These are phyloP conservation scores for Clarireedia homoeocarpa DNA, from an alignment of 2,329 filamentous ascomycete genomes.

Conservation along the genomic window DNA sequence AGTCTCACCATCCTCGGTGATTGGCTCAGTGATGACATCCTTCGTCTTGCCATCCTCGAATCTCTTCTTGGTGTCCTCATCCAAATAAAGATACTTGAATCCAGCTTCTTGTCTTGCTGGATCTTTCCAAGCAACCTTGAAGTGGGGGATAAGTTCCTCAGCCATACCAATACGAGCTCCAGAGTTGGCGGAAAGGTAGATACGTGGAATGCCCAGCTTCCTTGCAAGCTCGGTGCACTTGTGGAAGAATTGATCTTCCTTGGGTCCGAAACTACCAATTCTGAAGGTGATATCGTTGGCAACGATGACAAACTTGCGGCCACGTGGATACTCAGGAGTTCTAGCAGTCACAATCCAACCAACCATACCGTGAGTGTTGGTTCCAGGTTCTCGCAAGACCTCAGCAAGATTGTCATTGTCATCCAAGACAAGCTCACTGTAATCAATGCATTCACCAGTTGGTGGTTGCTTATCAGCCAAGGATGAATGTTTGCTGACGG, in stretches of 20 bases:
- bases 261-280: constrained; percentile 94
- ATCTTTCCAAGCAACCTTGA: constrained; percentile 96
- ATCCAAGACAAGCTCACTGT: constrained; percentile 89
- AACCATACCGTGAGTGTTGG: constrained; percentile 96
- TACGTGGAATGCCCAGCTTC: constrained; percentile 88
- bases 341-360: constrained; percentile 93
- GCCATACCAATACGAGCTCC: constrained; percentile 95
- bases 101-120: constrained; percentile 70
- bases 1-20: constrained; percentile 80
- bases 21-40: constrained; percentile 79
- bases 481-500: constrained; percentile 63
- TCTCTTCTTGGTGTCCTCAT: constrained; percentile 74
- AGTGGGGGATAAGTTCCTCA: constrained; percentile 93
- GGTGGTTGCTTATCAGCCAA: constrained; percentile 76
- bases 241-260: constrained; percentile 97
- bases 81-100: constrained; percentile 96
- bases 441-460: constrained; percentile 85
- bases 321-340: constrained; percentile 90
- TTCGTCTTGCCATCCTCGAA: constrained; percentile 72
- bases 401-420: constrained; percentile 88
- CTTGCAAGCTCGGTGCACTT: constrained; percentile 96
- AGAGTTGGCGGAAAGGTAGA: constrained; percentile 98
- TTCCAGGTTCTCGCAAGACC: constrained; percentile 89
- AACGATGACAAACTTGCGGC: constrained; percentile 88
- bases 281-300: constrained; percentile 99